Percentiles rank a stretch among this genome's conserved stretches.
phyloP scores from a whole-genome alignment of 129 eudicot genomes.

The Heracleum sosnowskyi region DNA sequence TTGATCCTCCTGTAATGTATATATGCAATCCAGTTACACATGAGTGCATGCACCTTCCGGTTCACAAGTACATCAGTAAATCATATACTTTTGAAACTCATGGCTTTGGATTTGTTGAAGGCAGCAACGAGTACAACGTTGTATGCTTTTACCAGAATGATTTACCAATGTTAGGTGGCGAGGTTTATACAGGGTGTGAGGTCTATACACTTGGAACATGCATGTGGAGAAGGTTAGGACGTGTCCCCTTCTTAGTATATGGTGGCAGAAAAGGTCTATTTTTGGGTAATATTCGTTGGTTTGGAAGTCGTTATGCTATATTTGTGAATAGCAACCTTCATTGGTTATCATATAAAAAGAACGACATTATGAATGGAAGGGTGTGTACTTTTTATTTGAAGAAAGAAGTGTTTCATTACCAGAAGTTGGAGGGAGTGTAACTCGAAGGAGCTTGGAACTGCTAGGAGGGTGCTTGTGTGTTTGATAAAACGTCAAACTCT shows the following conservation, averaged over 20 bases:
- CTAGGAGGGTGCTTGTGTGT: background rate
- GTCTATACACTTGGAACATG: too few species aligned
- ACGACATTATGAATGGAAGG: background rate
- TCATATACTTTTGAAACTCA: background rate
- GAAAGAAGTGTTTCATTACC: background rate
- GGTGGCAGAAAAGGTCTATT: background rate
- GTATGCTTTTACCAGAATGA: constrained; percentile 9
- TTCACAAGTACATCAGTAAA: background rate
- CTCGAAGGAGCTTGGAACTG: background rate
- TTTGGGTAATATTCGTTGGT: too few species aligned
- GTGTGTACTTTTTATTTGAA: background rate
- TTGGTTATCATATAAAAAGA: background rate
- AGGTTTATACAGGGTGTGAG: too few species aligned
- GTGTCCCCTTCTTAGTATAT: background rate
- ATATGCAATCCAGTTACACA: background rate
- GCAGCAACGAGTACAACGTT: constrained; percentile 13
- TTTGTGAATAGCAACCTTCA: background rate
- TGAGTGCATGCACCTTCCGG: background rate
- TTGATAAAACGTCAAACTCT: background rate
- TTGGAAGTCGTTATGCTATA: background rate
- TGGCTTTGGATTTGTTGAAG: constrained; percentile 14
- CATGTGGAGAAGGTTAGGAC: too few species aligned
- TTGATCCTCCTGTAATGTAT: background rate
- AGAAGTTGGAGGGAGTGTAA: too few species aligned
- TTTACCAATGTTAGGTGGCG: background rate